These are phyloP conservation scores for Zoysia pacifica DNA, from an alignment of 176 grass and related monocot species.

Conservation along the genomic window DNA sequence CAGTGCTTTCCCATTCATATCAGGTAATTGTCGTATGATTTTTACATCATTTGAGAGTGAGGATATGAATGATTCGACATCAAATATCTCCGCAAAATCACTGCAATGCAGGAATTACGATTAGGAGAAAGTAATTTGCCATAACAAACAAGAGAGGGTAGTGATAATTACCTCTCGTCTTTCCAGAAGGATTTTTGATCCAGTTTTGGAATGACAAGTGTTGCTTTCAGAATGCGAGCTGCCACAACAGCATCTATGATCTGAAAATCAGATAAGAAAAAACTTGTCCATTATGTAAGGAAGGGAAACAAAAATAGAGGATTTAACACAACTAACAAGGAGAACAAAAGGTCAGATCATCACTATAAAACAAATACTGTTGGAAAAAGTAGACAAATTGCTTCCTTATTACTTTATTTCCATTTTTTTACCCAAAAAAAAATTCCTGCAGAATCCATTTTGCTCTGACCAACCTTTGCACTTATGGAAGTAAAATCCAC, in stretches of 20 bases:
- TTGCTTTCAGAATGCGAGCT: conserved; percentile 85
- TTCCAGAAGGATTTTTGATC: conserved; percentile 97
- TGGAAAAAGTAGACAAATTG: no score
- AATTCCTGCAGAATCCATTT: background rate
- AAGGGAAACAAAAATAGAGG: background rate
- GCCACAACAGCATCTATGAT: conserved; percentile 97
- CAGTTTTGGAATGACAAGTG: conserved; percentile 80
- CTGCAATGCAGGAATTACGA: conserved; percentile 44
- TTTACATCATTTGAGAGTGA: conserved; percentile 80
- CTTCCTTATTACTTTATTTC: no score
- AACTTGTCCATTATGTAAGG: background rate
- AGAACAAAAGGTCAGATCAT: background rate
- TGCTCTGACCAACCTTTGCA: background rate
- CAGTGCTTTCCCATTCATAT: conserved; percentile 50
- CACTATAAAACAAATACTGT: background rate
- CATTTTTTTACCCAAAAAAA: background rate
- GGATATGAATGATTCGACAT: conserved; percentile 86
- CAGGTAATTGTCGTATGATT: conserved; percentile 72
- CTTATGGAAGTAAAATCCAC: background rate
- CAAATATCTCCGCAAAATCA: conserved; percentile 88
- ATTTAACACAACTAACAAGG: background rate
- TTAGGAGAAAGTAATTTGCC: conserved; percentile 23
- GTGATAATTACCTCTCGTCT: conserved; percentile 61
- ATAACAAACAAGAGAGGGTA: conserved; percentile 33
- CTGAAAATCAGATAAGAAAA: conserved; percentile 53